Conservation (phyloP, 345 rosid species). For the Ceriops tagal region DNA sequence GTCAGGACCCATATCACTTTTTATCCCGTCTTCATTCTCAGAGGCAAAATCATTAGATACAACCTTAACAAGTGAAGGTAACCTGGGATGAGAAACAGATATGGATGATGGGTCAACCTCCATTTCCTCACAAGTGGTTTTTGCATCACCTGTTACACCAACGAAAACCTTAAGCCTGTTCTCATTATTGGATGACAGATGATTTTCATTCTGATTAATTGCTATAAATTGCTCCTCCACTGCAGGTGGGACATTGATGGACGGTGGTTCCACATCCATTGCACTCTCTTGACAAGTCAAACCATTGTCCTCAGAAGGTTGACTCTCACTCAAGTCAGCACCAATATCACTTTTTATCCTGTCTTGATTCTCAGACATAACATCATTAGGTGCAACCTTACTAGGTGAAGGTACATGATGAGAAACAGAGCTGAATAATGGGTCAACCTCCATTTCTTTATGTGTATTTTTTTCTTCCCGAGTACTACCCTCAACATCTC, state of each 20-base stretch:
- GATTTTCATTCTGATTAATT: slow-evolving; percentile 7
- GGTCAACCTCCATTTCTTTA: slow-evolving; percentile 14
- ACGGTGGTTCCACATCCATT: background rate
- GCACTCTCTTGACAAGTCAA: slow-evolving; percentile 23
- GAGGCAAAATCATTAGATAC: slow-evolving; percentile 18
- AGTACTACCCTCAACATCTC: slow-evolving; percentile 17
- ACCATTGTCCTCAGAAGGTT: slow-evolving; percentile 1
- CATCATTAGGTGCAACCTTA: slow-evolving; percentile 21
- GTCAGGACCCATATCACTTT: background rate
- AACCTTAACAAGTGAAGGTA: slow-evolving; percentile 15
- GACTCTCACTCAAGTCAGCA: background rate
- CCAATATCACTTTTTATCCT: slow-evolving; percentile 4
- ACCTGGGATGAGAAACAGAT: slow-evolving; percentile 3
- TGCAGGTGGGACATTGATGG: background rate
- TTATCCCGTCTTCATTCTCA: slow-evolving; percentile 13
- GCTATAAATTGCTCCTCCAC: too few species aligned
- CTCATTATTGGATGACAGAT: slow-evolving; percentile 15
- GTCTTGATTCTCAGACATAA: slow-evolving; percentile 11
- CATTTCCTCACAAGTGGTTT: slow-evolving; percentile 2
- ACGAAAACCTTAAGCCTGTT: slow-evolving; percentile 7
- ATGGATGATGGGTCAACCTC: slow-evolving; percentile 14
- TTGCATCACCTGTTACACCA: slow-evolving; percentile 19
- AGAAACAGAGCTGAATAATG: slow-evolving; percentile 2
- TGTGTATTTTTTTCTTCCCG: slow-evolving; percentile 17
- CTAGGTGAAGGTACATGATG: slow-evolving; percentile 9